Evolutionary conservation across 305 asterid species (phyloP), one percentile per base, ranked within the genome.

Genomic region (Withania somnifera): DNA sequence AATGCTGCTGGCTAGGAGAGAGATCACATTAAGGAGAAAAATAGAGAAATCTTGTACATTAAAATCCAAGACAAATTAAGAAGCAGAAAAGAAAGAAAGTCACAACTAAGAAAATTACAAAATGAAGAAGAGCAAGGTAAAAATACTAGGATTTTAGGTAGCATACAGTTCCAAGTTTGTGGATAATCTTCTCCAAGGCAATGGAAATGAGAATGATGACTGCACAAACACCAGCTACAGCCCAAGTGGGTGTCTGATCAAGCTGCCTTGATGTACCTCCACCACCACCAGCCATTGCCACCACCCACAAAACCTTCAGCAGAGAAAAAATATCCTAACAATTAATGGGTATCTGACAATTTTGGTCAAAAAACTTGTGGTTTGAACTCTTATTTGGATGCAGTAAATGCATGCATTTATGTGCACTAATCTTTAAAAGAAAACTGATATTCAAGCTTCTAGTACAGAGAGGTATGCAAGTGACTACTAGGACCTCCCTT

Each of bases 161-260:
- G 47, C 73, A 36, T 86, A 93, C 97, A 79, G 88, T 85, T 85
- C 96, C 94, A 68, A 88, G 87, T 88, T 90, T 93, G 84, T 93
- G 97, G 9, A 93, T 90, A 84, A 90, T 54, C 86, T 88, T 93
- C 84, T 93, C 97, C 69, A 93, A 79, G 47, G 86, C 87, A 83
- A 93, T 82, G 30, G 96, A 93, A 87, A 93, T 82, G 47, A 93
- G 26, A 47, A 93, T 91, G 51, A 93, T 91, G 28, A 90, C 88
- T 3, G 92, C 88, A 81, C 97, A 93, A 19, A 93, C 97, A 81
- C 92, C 93, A 53, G 97, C 93, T 45, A 90, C 95, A 3, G 97
- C 97, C 97, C 97, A 93, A 79, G 97, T 93, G 28, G 97, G 88
- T 30, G 95, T 93, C 69, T 93, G 91, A 34, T 87, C 91, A 82